Percentiles rank a stretch among this genome's conserved stretches.
phyloP scores from a whole-genome alignment of 441 rosid genomes.

The Adansonia madagascariensis region DNA sequence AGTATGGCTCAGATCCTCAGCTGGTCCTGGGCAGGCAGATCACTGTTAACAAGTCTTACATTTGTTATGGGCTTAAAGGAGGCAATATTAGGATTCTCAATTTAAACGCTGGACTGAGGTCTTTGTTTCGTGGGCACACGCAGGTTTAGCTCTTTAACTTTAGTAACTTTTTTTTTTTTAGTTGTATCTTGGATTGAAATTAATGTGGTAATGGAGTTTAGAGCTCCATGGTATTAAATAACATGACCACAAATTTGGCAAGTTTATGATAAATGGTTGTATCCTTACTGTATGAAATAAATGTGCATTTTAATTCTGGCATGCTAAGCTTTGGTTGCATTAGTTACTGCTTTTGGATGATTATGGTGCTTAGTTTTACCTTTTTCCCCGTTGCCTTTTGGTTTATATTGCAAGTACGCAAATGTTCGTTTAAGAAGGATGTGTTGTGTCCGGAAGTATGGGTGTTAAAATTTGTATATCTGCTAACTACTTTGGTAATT shows the following conservation, averaged over 20 bases:
- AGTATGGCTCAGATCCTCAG: slow-evolving; percentile 81
- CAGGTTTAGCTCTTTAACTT: slow-evolving; percentile 51
- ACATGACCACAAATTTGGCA: background rate
- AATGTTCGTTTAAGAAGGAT: background rate
- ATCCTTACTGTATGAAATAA: background rate
- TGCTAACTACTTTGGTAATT: background rate
- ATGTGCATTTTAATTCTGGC: background rate
- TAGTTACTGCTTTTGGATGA: slow-evolving; percentile 11
- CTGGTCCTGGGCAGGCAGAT: slow-evolving; percentile 82
- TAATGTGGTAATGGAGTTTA: slow-evolving; percentile 8
- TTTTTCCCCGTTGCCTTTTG: background rate
- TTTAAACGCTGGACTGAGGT: slow-evolving; percentile 77
- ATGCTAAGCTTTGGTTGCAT: slow-evolving; percentile 5
- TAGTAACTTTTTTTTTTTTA: background rate
- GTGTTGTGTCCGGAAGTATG: background rate
- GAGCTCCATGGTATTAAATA: background rate
- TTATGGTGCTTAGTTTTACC: background rate
- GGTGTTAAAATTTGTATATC: background rate
- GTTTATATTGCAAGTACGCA: background rate
- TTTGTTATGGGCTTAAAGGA: slow-evolving; percentile 86
- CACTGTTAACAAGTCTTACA: slow-evolving; percentile 78
- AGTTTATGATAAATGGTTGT: background rate
- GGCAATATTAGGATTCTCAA: slow-evolving; percentile 88
- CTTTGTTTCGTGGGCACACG: slow-evolving; percentile 80
- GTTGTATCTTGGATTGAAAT: background rate